Conservation (phyloP, 495 filamentous ascomycete species). For the Cairneyella variabilis region DNA sequence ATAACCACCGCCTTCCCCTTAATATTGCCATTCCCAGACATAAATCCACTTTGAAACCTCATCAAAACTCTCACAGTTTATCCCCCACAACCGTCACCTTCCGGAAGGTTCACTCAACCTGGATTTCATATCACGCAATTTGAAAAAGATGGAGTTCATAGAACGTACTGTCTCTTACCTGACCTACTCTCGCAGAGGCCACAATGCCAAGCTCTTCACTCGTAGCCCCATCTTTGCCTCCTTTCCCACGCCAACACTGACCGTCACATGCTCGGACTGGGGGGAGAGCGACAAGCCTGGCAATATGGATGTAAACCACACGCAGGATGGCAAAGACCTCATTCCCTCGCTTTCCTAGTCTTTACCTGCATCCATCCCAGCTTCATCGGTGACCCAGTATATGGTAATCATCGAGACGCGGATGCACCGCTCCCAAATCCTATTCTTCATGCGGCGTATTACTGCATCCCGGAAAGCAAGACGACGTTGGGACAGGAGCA, state of each 20-base stretch:
- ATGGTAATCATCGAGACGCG: conserved; percentile 47
- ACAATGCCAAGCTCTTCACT: conserved; percentile 44
- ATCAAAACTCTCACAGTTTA: too few species aligned
- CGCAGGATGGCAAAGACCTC: conserved; percentile 35
- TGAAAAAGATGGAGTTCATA: too few species aligned
- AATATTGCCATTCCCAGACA: too few species aligned
- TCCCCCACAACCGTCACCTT: too few species aligned
- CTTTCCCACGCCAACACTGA: conserved; percentile 37
- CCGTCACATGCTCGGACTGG: conserved; percentile 41
- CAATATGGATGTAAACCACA: conserved; percentile 37
- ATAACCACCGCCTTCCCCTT: too few species aligned
- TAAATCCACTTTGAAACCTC: too few species aligned
- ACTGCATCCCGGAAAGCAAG: conserved; percentile 30
- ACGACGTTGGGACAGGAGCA: conserved; percentile 30
- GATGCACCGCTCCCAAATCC: conserved; percentile 45
- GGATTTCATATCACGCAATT: too few species aligned
- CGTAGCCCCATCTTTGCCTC: conserved; percentile 39
- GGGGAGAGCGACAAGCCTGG: conserved; percentile 39
- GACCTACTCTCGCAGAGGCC: conserved; percentile 35
- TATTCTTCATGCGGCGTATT: conserved; percentile 42
- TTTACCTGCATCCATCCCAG: conserved; percentile 26
- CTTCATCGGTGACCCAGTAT: conserved; percentile 36
- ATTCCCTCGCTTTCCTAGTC: conserved; percentile 43
- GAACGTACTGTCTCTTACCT: conserved; percentile 37
- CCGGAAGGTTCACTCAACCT: too few species aligned